These are phyloP conservation scores for Emmonsiellopsis sp. DNA, from an alignment of 2,329 filamentous ascomycete genomes.

Conservation along the genomic window DNA sequence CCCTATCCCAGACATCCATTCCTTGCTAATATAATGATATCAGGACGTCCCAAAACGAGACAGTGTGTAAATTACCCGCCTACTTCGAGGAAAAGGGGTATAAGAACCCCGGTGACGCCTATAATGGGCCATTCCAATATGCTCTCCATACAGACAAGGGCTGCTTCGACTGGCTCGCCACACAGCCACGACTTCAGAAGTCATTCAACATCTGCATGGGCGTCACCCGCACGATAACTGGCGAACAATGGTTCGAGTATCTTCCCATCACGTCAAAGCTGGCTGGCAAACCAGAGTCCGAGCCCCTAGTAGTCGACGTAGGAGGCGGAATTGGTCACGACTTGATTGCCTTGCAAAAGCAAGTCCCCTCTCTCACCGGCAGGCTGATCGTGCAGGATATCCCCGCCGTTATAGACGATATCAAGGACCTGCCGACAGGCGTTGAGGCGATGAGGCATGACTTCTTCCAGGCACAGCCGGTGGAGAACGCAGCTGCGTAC, in stretches of 20 bases:
- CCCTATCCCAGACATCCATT: not conserved
- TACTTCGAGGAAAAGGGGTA: slow-evolving; percentile 22
- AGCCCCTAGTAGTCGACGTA: slow-evolving; percentile 30
- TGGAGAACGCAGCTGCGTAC: slow-evolving; percentile 19
- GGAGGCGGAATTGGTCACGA: slow-evolving; percentile 36
- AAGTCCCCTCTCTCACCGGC: slow-evolving; percentile 30
- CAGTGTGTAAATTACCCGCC: slow-evolving; percentile 13
- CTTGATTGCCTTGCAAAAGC: slow-evolving; percentile 25
- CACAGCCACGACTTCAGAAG: slow-evolving; percentile 11
- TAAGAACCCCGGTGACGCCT: slow-evolving; percentile 18
- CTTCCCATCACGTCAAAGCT: slow-evolving; percentile 11
- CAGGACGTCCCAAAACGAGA: not conserved
- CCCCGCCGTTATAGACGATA: slow-evolving; percentile 25
- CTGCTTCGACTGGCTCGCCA: slow-evolving; percentile 20
- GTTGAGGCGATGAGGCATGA: slow-evolving; percentile 1
- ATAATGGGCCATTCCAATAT: slow-evolving; percentile 21
- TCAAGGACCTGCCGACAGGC: not conserved
- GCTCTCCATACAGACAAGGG: slow-evolving; percentile 14
- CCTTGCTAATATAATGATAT: slow-evolving; percentile 9
- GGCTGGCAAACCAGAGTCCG: not conserved
- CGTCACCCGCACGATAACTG: not conserved
- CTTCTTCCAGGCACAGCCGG: slow-evolving; percentile 4
- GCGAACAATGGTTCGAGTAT: slow-evolving; percentile 11
- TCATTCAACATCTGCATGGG: slow-evolving; percentile 23
- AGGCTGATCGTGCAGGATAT: slow-evolving; percentile 42